Base-by-base conservation (phyloP, 75 land plant genomes). In the Selaginella moellendorffii region DNA sequence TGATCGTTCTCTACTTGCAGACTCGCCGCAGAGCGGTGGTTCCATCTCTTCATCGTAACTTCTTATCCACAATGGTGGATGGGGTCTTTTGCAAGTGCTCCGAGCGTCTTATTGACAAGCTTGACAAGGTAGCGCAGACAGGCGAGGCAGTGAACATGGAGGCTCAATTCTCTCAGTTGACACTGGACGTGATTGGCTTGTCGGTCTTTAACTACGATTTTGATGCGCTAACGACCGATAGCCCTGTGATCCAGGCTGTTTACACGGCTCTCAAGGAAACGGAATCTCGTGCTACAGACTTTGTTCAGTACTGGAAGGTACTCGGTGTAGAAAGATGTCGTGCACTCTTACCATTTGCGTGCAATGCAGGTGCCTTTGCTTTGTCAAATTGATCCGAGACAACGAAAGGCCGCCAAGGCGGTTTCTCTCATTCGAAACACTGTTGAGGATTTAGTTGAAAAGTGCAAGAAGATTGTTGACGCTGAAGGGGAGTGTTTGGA, bases 221-320 rank as follows among this genome's bases (percentile, higher is more conserved):
- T 68, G 86, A 90, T 74, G 72, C 99, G 9, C 83, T 95, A 19
- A 80, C 72, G 20, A 36, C 85, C 24, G 85, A 95, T 59, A 95
- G 88, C 67, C 97, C 95, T 24, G 86, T 95, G 42, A 95, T 95
- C 54, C 85, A 86, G 67, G 99, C 99, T 21, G 91, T 95, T 31
- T 95, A 95, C 71, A 95, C 97, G 75, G 99, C 97, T 63, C 62
- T 95, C 27, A 90, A 90, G 71, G 99, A 95, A 58, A 78, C 99
- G 46, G 99, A 95, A 71, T 74, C 78, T 54, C 85, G 99, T 1
- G 69, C 97, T 29, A 86, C 97, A 19, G 99, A 90, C 77, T 72
- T 90, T 56, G 65, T 95, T n/a, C 99, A 96, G 8, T 95, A 90
- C 60, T 95, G 99, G 99, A 81, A 95, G 97, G 97, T 72, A 69